Evolutionary conservation across 2,329 filamentous ascomycete genomes (phyloP).

Genomic region (Microdochium nivale): DNA sequence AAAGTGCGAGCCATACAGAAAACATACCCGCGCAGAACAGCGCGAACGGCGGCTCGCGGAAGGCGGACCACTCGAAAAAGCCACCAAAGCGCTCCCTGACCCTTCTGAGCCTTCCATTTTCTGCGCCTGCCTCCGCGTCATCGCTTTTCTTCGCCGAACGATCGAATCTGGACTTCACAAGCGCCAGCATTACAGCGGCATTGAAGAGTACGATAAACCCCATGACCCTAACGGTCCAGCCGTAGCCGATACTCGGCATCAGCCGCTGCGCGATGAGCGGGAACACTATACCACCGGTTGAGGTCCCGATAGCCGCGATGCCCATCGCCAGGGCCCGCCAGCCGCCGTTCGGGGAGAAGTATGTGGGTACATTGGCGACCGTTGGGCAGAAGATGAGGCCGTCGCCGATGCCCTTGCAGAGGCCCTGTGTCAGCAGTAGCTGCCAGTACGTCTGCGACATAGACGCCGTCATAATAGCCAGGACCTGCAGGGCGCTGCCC

Average conservation of each 20-base stretch:
- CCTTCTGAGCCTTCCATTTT: constrained; percentile 16
- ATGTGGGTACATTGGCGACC: constrained; percentile 45
- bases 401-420: constrained; percentile 29
- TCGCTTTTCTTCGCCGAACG: neutral
- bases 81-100: neutral
- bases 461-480: constrained; percentile 23
- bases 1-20: constrained; percentile 28
- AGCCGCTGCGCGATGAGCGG: constrained; percentile 38
- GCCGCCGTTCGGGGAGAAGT: constrained; percentile 34
- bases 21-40: constrained; percentile 19
- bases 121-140: constrained; percentile 2
- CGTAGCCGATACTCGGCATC: constrained; percentile 38
- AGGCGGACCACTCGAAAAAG: constrained; percentile 29
- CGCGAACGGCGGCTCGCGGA: constrained; percentile 28
- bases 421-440: constrained; percentile 23
- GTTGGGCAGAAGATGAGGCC: constrained; percentile 42
- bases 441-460: constrained; percentile 23
- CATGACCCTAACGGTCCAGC: constrained; percentile 45
- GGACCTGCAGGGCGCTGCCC: constrained; percentile 16
- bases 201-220: constrained; percentile 17
- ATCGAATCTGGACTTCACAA: neutral
- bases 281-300: constrained; percentile 35
- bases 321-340: constrained; percentile 39
- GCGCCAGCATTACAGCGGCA: constrained; percentile 25
- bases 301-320: constrained; percentile 39